phyloP scores from a whole-genome alignment of 805 yeast genomes.

The Debaryomyces castellii region DNA sequence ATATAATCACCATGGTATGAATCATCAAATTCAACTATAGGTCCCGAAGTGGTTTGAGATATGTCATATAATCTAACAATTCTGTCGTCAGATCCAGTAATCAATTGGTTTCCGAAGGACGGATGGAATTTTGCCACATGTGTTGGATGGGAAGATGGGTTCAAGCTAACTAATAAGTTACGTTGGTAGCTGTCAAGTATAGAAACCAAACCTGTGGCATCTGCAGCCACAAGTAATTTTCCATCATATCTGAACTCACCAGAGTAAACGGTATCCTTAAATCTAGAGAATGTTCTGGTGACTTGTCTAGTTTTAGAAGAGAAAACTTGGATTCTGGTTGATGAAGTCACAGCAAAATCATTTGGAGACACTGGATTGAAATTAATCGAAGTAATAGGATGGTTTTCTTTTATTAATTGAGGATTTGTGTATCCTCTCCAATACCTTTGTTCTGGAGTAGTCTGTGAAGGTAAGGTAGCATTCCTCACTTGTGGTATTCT shows the following conservation, averaged over 20 bases:
- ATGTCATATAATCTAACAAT: slow-evolving; percentile 86
- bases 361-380: slow-evolving; percentile 86
- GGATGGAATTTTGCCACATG: slow-evolving; percentile 94
- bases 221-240: slow-evolving; percentile 87
- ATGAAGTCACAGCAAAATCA: slow-evolving; percentile 90
- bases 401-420: slow-evolving; percentile 88
- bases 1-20: slow-evolving; percentile 85
- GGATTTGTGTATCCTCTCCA: slow-evolving; percentile 88
- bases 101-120: slow-evolving; percentile 64
- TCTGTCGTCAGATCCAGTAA: slow-evolving; percentile 91
- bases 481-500: slow-evolving; percentile 65
- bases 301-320: slow-evolving; percentile 95
- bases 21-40: slow-evolving; percentile 59
- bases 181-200: slow-evolving; percentile 81
- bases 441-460: slow-evolving; percentile 90
- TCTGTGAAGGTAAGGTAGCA: slow-evolving; percentile 77
- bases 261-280: slow-evolving; percentile 87
- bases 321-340: slow-evolving; percentile 88
- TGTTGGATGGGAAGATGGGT: slow-evolving; percentile 84
- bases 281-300: slow-evolving; percentile 77
- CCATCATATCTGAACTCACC: slow-evolving; percentile 94
- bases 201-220: slow-evolving; percentile 90
- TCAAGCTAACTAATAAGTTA: slow-evolving; percentile 72
- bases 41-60: slow-evolving; percentile 65
- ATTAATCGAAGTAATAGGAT: slow-evolving; percentile 82